Base-by-base conservation (phyloP, 345 rosid species). In the Hirschfeldia incana region DNA sequence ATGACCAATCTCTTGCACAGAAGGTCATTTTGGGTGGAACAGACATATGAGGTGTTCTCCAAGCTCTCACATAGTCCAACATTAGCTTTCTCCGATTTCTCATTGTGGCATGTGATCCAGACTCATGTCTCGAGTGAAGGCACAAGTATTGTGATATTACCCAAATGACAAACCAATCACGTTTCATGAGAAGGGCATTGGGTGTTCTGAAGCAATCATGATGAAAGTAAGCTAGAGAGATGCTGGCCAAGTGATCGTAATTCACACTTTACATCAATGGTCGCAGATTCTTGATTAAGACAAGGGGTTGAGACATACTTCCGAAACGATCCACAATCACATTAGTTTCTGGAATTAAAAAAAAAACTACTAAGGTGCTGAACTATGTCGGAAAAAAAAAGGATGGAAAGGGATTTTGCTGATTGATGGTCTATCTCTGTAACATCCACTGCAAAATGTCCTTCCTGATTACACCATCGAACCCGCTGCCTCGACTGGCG, bases 381-480 rank as follows among this genome's bases (percentile, higher is more conserved):
- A 28, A 32, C n/a, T 15, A 53, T 7, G 80, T 49, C 26, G 16
- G 4, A n/a, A n/a, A 29, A 72, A 3, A 6, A 29, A 6, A 42
- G 37, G 34, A 17, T 66, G 57, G 57, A 15, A 15, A 58, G 39
- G 6, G 17, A 13, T 42, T 33, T 33, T 60, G 11, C 39, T 28
- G 69, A 32, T 49, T 46, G 32, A 32, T 67, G 32, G 8, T 79
- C 76, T 21, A 80, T 74, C 66, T 69, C n/a, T 32, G 76, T 37
- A 60, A 39, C 76, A 92, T 77, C 92, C 94, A 94, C 83, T 84
- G 88, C 88, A 88, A 80, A 76, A 89, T 90, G 81, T 94, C 97
- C 82, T 90, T 85, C 57, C 97, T 78, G 69, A 91, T 59, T 11
- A 88, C 87, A 67, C 87, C 87, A 4, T 84, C 81, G 67, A 72